phyloP scores from a whole-genome alignment of 106 monocot species.

The Ottelia alismoides region DNA sequence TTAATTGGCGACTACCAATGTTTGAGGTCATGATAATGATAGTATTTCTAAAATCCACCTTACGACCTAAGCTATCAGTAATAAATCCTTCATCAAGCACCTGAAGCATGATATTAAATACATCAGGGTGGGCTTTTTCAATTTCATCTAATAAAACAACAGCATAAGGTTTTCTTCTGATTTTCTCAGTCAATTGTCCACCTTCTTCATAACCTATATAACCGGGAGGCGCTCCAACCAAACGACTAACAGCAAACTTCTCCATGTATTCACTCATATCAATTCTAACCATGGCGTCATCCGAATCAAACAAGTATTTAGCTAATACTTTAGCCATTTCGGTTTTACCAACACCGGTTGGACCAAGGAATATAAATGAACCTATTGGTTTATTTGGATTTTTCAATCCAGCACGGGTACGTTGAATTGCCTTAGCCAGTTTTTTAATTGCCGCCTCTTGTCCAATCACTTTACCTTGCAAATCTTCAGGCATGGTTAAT shows the following conservation, averaged over 20 bases:
- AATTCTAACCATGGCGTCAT: conserved; percentile 93
- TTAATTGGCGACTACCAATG: too few relatives aligned
- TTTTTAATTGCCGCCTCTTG: conserved; percentile 87
- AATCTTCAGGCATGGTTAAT: conserved; percentile 77
- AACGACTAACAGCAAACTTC: conserved; percentile 87
- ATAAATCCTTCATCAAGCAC: conserved; percentile 94
- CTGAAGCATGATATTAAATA: conserved; percentile 97
- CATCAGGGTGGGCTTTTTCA: conserved; percentile 98
- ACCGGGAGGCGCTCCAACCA: conserved; percentile 95
- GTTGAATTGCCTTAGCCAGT: conserved; percentile 92
- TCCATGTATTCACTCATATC: conserved; percentile 99
- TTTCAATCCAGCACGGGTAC: conserved; percentile 84
- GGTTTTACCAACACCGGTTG: conserved; percentile 98
- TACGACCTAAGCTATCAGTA: conserved; percentile 90
- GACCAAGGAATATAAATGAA: conserved; percentile 99
- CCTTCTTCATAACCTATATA: conserved; percentile 99
- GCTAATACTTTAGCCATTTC: conserved; percentile 92
- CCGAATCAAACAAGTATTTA: conserved; percentile 89
- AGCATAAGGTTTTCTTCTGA: conserved; percentile 79
- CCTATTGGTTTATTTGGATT: conserved; percentile 93
- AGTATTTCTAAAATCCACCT: conserved; percentile 78
- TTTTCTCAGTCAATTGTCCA: conserved; percentile 78
- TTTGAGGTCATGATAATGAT: conserved; percentile 99
- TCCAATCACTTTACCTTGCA: conserved; percentile 92
- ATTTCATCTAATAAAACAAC: conserved; percentile 97